Base-by-base conservation (phyloP, 1,139 yeast genomes). In the Petasospora fabianii region DNA sequence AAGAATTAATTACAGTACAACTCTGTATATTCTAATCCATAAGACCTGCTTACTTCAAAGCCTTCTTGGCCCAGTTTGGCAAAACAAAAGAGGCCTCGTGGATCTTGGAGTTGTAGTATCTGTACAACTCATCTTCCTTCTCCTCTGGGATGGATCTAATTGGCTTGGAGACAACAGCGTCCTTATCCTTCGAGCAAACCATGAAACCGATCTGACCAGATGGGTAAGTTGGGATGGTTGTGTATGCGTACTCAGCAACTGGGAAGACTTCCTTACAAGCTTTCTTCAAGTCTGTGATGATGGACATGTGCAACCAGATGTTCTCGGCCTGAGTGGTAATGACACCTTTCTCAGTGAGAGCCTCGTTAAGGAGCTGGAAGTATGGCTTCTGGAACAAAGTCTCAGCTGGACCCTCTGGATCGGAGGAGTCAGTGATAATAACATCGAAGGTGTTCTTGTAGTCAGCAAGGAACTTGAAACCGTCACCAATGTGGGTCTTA, bases 391-490 rank as follows among this genome's bases (percentile, higher is more conserved):
- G 90, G 76, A 88, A 88, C 46, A 88, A 74, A 21, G 84, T 73
- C 61, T 82, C 95, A 36, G 97, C 97, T 28, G 97, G 97, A 41
- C 97, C 97, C 63, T 88, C 97, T 35, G 97, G 97, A 62, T 88
- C 97, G 27, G 96, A 85, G 13, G 96, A 86, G 62, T 88, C 97
- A 35, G 96, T 86, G 62, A 88, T 81, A 60, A 88, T 87, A 30
- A 87, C 96, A 62, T 88, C 97, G 57, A 84, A 88, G 29, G 62
- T 64, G 58, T 75, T 73, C 57, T 76, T 79, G 67, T 79, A 79
- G 51, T 83, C 86, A 46, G 80, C 80, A 61, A 88, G 75, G 66
- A 82, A 88, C 68, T 88, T 85, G 75, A 88, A 88, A 15, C 97
- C 97, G 60, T 88, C 97, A 44, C 90, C 90, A 57, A 88, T 80